Conservation (phyloP, 495 filamentous ascomycete genomes). For the Podospora pseudopauciseta region DNA sequence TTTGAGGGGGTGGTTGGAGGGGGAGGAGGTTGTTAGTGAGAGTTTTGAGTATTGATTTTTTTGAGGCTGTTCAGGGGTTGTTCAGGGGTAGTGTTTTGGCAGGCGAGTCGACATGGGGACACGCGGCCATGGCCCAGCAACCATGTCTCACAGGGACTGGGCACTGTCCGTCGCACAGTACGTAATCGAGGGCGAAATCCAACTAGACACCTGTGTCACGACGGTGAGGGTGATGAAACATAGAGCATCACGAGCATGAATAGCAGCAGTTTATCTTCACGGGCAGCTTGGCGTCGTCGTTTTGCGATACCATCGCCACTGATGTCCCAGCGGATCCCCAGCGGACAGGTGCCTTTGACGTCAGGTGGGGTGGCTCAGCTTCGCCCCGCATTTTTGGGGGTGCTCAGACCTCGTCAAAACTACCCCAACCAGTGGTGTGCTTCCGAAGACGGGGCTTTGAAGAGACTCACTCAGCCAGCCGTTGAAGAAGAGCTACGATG, state of each 20-base stretch:
- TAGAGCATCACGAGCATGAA: not conserved
- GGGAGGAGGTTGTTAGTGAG: slow-evolving; percentile 61
- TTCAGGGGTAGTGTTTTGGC: not conserved
- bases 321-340: not conserved
- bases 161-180: not conserved
- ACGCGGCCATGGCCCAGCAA: not conserved
- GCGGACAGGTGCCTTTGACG: not conserved
- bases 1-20: slow-evolving; percentile 60
- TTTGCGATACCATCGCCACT: not conserved
- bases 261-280: not conserved
- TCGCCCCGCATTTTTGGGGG: not conserved
- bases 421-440: not conserved
- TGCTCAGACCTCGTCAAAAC: not conserved
- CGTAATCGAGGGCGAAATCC: not conserved
- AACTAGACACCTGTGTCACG: not conserved
- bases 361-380: not conserved
- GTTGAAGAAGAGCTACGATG: not conserved
- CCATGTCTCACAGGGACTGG: not conserved
- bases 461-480: not conserved
- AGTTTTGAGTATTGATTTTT: slow-evolving; percentile 62
- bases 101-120: not conserved
- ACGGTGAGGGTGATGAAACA: not conserved
- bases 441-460: not conserved
- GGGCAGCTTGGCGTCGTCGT: slow-evolving; percentile 5
- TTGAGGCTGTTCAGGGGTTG: not conserved